phyloP scores from a whole-genome alignment of 108 stramenopile genomes.

The Cyclotella cryptica region DNA sequence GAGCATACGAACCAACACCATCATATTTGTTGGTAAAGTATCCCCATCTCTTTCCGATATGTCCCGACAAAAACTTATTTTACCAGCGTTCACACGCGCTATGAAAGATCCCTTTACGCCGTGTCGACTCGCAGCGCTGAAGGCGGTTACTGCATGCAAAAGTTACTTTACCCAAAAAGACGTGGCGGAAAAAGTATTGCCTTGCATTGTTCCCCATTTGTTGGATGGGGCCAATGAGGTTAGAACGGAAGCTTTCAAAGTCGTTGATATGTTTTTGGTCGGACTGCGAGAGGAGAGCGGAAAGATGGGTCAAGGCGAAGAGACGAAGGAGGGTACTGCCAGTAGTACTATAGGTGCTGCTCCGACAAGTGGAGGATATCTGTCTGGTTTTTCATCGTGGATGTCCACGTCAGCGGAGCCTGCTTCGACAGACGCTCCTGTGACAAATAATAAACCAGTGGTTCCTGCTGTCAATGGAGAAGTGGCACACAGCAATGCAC shows the following conservation, averaged over 20 bases:
- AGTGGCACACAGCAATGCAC: slow-evolving; percentile 17
- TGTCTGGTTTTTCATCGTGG: slow-evolving; percentile 82
- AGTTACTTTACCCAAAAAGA: slow-evolving; percentile 69
- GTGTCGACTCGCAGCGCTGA: slow-evolving; percentile 79
- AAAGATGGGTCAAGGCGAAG: slow-evolving; percentile 59
- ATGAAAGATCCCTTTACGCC: slow-evolving; percentile 86
- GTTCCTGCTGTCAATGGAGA: slow-evolving; percentile 27
- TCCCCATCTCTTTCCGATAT: slow-evolving; percentile 72
- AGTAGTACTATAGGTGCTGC: slow-evolving; percentile 31
- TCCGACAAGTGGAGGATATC: slow-evolving; percentile 59
- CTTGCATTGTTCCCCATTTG: slow-evolving; percentile 66
- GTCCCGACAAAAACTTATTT: slow-evolving; percentile 75
- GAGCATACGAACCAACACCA: slow-evolving; percentile 87
- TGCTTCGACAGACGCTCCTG: slow-evolving; percentile 11
- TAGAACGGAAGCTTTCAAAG: slow-evolving; percentile 76
- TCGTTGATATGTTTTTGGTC: slow-evolving; percentile 64
- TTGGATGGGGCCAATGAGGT: slow-evolving; percentile 78
- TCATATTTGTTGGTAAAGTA: slow-evolving; percentile 86
- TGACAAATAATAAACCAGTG: slow-evolving; percentile 9
- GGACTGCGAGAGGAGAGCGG: slow-evolving; percentile 68
- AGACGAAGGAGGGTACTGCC: slow-evolving; percentile 8
- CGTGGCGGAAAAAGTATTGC: slow-evolving; percentile 73
- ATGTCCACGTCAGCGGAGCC: slow-evolving; percentile 56
- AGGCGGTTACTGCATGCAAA: slow-evolving; percentile 52
- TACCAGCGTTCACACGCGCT: slow-evolving; percentile 78